Evolutionary conservation across 306 rosid genomes (phyloP).

Genomic region (Gynostemma pentaphyllum): DNA sequence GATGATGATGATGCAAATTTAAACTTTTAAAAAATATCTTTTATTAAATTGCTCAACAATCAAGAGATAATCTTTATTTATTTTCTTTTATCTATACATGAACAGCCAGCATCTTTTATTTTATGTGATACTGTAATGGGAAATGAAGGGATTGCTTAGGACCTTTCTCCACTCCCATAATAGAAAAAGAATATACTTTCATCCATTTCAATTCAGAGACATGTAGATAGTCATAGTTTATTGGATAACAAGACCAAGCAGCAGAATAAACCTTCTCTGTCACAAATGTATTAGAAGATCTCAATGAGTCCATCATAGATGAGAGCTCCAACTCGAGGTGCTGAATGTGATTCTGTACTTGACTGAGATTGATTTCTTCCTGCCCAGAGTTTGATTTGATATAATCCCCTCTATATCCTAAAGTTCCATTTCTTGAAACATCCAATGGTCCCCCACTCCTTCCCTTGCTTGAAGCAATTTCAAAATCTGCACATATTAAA

Average conservation of each 20-base stretch:
- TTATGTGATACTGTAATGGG: background rate
- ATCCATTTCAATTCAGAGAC: background rate
- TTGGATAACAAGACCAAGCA: background rate
- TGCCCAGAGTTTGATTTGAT: constrained; percentile 18
- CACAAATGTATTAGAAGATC: constrained; percentile 26
- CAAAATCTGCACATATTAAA: constrained; percentile 37
- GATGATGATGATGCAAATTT: constrained; percentile 8
- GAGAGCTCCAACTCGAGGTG: constrained; percentile 58
- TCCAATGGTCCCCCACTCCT: constrained; percentile 16
- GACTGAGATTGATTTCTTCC: constrained; percentile 22
- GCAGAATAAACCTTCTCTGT: constrained; percentile 24
- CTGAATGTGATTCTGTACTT: constrained; percentile 41
- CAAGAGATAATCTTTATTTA: constrained; percentile 1
- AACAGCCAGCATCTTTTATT: background rate
- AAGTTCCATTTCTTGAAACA: constrained; percentile 25
- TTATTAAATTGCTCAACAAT: background rate
- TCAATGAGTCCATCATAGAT: constrained; percentile 36
- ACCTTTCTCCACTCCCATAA: background rate
- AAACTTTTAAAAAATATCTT: background rate
- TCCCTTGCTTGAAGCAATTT: constrained; percentile 30
- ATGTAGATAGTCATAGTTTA: background rate
- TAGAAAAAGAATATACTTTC: background rate
- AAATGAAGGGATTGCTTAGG: background rate
- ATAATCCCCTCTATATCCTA: constrained; percentile 17
- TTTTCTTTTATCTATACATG: background rate